Evolutionary conservation across 73 alveolate genomes (phyloP), one percentile per base, ranked within the genome.

Genomic region (Effrenium voratum): DNA sequence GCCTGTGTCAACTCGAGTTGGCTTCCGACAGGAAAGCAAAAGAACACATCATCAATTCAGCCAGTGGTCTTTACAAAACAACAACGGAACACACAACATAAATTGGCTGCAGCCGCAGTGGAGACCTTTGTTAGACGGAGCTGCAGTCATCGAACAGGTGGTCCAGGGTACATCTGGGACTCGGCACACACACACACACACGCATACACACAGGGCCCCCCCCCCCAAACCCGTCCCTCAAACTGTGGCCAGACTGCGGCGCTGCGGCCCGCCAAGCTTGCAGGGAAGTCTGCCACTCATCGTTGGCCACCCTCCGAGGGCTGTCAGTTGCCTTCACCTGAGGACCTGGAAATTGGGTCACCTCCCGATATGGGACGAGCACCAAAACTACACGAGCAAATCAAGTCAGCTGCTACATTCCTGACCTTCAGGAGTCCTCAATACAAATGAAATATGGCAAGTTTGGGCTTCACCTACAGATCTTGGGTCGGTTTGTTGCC

Each of bases 221-320:
- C n/a, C n/a, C n/a, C n/a, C n/a, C n/a, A n/a, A n/a, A n/a, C n/a
- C n/a, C n/a, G n/a, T n/a, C 75, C 16, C 30, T 22, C 34, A 38
- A 60, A 3, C 75, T 60, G 38, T 26, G 22, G 12, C 91, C 72
- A 13, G 36, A 60, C 6, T 1, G 43, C 93, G 59, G 60, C 15
- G 95, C 83, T 4, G 63, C 68, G 28, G 85, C 80, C 44, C 40
- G 44, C 95, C 95, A 87, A 19, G 84, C 81, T 3, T 66, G 85
- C 83, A 60, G 70, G 43, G 95, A 63, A n/a, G 95, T 87, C 50
- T 87, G 95, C 95, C 95, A 87, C 76, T 87, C 95, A 63, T 87
- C 95, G 13, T 87, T 87, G 50, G 95, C 95, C 49, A 87, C 95
- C 95, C 95, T 87, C 85, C 79, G 36, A 10, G 45, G 43, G 73